Percentiles rank a stretch among this genome's conserved stretches.
Evolutionary conservation across 805 yeast genomes (phyloP).

Genomic region (Kluyveromyces lactis): DNA sequence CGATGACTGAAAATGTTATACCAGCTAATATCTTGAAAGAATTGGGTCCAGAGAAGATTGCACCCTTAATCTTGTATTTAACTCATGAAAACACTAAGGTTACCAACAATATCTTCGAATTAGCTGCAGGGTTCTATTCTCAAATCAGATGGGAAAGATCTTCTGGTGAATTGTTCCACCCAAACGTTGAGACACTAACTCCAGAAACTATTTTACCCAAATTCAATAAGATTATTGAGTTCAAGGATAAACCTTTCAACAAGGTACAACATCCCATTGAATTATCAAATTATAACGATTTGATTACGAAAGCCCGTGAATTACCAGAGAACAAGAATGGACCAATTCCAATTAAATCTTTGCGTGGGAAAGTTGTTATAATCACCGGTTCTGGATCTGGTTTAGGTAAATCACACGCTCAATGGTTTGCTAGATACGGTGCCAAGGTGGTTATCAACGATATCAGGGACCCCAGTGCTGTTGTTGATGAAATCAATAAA

Average conservation of each 20-base stretch:
- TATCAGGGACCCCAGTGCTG: slow-evolving; percentile 62
- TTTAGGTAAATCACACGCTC: slow-evolving; percentile 84
- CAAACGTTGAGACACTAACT: slow-evolving; percentile 59
- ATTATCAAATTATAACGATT: slow-evolving; percentile 59
- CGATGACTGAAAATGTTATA: slow-evolving; percentile 88
- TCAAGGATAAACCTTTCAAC: slow-evolving; percentile 47
- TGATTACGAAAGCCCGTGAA: slow-evolving; percentile 43
- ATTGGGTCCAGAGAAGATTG: slow-evolving; percentile 78
- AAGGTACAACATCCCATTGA: slow-evolving; percentile 59
- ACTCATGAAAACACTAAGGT: slow-evolving; percentile 57
- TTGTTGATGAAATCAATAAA: slow-evolving; percentile 62
- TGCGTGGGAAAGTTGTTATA: slow-evolving; percentile 78
- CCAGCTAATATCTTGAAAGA: slow-evolving; percentile 79
- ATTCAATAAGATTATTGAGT: slow-evolving; percentile 56
- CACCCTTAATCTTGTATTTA: slow-evolving; percentile 82
- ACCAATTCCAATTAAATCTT: slow-evolving; percentile 39
- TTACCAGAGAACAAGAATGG: slow-evolving; percentile 57
- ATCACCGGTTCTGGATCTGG: slow-evolving; percentile 96
- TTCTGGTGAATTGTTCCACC: slow-evolving; percentile 75
- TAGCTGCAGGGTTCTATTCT: slow-evolving; percentile 89
- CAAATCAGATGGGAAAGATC: slow-evolving; percentile 95
- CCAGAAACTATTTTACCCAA: slow-evolving; percentile 74
- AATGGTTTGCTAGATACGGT: slow-evolving; percentile 78
- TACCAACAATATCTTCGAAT: slow-evolving; percentile 75
- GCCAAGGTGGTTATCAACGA: slow-evolving; percentile 95